Evolutionary conservation across 805 yeast genomes (phyloP), one percentile per base, ranked within the genome.

Genomic region (Komagataella pastoris): DNA sequence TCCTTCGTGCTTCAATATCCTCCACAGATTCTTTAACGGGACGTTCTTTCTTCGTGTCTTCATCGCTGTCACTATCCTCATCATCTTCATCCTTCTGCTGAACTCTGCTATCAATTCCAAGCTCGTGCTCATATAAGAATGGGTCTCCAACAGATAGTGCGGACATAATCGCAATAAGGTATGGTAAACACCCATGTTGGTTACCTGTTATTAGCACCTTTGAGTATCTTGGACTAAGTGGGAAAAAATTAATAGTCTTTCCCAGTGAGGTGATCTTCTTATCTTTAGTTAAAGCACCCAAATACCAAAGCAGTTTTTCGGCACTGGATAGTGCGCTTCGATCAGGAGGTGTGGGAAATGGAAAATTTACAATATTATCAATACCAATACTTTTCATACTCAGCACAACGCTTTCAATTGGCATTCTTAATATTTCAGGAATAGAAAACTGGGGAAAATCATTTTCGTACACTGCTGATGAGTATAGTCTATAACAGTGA

Each of bases 341-440:
- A 50, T 83, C 85, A 0, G 98, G 97, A 2, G 96, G 87, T 0
- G 98, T 90, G 98, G 96, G 68, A 68, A 93, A 93, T 43, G 99
- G 99, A 71, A 93, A 93, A 60, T 93, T 91, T 19, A 81, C 70
- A 44, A 93, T 83, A 51, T 85, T 86, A 63, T 87, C 93, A 54
- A 93, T 90, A 2, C 97, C 97, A 96, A 93, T 93, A 56, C 91
- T 80, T 66, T 93, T 93, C 99, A 93, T 93, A 49, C 85, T 85
- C 58, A 93, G 68, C 0, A 93, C 95, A n/a, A 93, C 85, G 64
- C 96, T 89, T 63, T 93, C 99, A 43, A 89, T 88, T 0, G 99
- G 98, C 95, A 88, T 90, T 57, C 98, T 73, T 53, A 87, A 69
- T 48, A 93, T 90, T 64, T 93, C 99, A 0, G 99, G 98, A 52